These are phyloP conservation scores for Trichoderma atroviride DNA, from an alignment of 2,329 filamentous ascomycete genomes.

Conservation along the genomic window DNA sequence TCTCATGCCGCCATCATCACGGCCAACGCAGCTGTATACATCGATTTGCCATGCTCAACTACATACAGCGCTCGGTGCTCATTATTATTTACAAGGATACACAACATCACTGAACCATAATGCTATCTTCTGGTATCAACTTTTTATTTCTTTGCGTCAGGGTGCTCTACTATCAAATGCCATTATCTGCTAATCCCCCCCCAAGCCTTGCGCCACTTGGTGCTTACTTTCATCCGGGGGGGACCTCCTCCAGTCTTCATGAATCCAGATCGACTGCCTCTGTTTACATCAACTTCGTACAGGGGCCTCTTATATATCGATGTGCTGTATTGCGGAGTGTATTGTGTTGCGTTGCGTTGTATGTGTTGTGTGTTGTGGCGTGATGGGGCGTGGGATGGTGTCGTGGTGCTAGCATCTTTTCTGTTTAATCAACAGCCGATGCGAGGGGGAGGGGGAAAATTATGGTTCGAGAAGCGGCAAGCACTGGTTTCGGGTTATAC, in stretches of 20 bases:
- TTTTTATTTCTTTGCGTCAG: conserved; percentile 17
- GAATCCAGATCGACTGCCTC: conserved; percentile 14
- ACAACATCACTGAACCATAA: neutral
- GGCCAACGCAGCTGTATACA: neutral
- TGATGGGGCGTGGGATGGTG: conserved; percentile 6
- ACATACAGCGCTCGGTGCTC: neutral
- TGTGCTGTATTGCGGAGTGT: neutral
- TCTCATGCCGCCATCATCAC: neutral
- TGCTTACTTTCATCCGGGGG: conserved; percentile 6
- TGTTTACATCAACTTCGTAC: conserved; percentile 16
- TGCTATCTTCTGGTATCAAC: conserved; percentile 1
- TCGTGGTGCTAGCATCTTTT: conserved; percentile 10
- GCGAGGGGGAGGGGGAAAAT: neutral
- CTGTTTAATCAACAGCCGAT: conserved; percentile 12
- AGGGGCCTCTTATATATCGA: conserved; percentile 8
- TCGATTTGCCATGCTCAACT: too few species aligned
- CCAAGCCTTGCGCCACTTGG: conserved; percentile 25
- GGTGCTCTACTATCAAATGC: conserved; percentile 18
- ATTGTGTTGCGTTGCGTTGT: neutral
- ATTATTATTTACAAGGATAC: neutral
- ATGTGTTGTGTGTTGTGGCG: conserved; percentile 13
- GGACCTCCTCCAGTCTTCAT: conserved; percentile 26
- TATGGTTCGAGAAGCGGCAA: conserved; percentile 23
- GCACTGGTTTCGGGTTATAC: conserved; percentile 17
- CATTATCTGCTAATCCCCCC: conserved; percentile 23